Base-by-base conservation (phyloP, 306 rosid genomes). In the Vicia sativa region DNA sequence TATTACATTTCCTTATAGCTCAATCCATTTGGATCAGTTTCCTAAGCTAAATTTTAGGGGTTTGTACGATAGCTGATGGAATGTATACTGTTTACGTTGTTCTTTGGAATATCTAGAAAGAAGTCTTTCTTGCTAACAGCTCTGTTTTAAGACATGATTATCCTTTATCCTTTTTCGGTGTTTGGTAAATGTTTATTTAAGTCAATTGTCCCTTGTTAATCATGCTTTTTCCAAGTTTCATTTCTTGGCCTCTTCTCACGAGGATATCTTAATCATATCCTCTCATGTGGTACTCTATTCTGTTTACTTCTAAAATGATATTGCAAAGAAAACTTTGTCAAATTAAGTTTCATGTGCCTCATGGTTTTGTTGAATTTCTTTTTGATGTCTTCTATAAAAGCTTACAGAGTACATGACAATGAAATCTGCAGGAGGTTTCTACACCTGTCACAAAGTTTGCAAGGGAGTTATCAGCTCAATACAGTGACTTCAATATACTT, bases 401-500 rank as follows among this genome's bases (percentile, higher is more conserved):
- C 68, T 79, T 70, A 76, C 49, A 57, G 35, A 58, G 56, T 74
- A 26, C 62, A 53, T 75, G 62, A 37, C 53, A 72, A 65, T 71
- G 77, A 77, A 68, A 68, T 73, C 72, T 78, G 77, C 83, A 92
- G 98, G 96, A 92, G 85, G 88, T 88, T 54, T 90, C 98, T 45
- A 84, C 93, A 34, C 77, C 89, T 5, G 93, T 87, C 76, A 85
- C 95, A 14, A 92, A 86, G 88, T 83, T 87, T 60, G 76, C 88
- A 49, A 86, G 87, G 82, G 96, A 92, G 79, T 83, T 81, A 68
- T 87, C 98, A 75, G 68, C 90, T 29, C 98, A 87, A 45, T 92
- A 73, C 88, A 89, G 96, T 23, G 98, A 92, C 89, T 86, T 92
- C 80, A 84, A 85, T 80, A 88, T 92, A 83, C 96, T 92, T 65